phyloP scores from a whole-genome alignment of 768 basidiomycete species.

The Podaxis rugospora region DNA sequence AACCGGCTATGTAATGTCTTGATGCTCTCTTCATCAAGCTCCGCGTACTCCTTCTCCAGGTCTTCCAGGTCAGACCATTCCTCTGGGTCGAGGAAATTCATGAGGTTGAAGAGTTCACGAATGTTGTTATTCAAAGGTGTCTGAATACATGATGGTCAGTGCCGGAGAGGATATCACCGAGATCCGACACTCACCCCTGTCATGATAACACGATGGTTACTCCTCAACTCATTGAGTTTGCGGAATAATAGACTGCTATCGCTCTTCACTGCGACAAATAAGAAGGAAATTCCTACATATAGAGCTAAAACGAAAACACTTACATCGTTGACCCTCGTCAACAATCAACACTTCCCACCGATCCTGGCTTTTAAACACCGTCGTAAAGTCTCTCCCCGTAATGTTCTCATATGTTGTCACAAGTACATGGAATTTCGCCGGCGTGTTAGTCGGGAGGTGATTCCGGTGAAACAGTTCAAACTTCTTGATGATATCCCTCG shows the following conservation, averaged over 20 bases:
- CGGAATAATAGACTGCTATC: slow-evolving; percentile 77
- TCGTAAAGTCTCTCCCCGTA: slow-evolving; percentile 63
- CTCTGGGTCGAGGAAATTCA: slow-evolving; percentile 87
- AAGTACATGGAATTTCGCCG: slow-evolving; percentile 81
- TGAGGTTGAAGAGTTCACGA: slow-evolving; percentile 92
- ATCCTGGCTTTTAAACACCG: slow-evolving; percentile 76
- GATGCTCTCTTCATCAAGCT: slow-evolving; percentile 75
- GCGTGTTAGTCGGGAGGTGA: slow-evolving; percentile 35
- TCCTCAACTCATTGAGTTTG: slow-evolving; percentile 75
- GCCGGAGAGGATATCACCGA: background rate
- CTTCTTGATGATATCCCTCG: slow-evolving; percentile 74
- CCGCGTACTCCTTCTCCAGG: slow-evolving; percentile 71
- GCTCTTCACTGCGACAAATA: slow-evolving; percentile 64
- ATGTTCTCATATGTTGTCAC: slow-evolving; percentile 92
- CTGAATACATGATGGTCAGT: slow-evolving; percentile 26
- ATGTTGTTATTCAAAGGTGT: slow-evolving; percentile 98
- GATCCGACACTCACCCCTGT: slow-evolving; percentile 59
- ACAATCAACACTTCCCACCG: slow-evolving; percentile 94
- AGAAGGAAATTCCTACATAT: slow-evolving; percentile 3
- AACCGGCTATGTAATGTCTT: slow-evolving; percentile 75
- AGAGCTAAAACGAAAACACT: slow-evolving; percentile 24
- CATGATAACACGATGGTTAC: slow-evolving; percentile 80
- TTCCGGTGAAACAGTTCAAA: slow-evolving; percentile 74
- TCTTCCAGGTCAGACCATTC: slow-evolving; percentile 74
- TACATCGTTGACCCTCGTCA: slow-evolving; percentile 90